Percentiles rank a stretch among this genome's conserved stretches.
These are phyloP conservation scores for Castanea mollissima DNA, from an alignment of 306 rosid species.

Conservation along the genomic window DNA sequence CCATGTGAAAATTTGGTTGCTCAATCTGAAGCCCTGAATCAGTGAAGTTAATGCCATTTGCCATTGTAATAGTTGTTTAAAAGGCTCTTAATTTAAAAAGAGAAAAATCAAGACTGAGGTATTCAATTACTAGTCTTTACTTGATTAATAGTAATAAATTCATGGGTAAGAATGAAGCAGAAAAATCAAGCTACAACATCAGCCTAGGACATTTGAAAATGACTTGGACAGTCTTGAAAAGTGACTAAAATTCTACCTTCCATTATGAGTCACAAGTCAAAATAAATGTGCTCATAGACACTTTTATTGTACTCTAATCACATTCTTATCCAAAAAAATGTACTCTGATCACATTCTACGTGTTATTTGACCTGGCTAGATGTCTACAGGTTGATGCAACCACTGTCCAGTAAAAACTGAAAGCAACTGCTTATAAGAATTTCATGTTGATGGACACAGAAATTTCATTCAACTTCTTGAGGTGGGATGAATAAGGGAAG, in stretches of 20 bases:
- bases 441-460: too few relatives aligned
- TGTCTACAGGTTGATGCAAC: too few relatives aligned
- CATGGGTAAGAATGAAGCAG: background rate
- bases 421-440: too few relatives aligned
- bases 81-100: background rate
- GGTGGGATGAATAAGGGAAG: too few relatives aligned
- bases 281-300: background rate
- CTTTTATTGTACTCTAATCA: background rate
- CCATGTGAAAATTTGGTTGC: background rate
- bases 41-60: background rate
- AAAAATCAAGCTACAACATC: background rate
- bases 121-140: background rate
- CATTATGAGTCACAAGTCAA: background rate
- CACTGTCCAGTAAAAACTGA: too few relatives aligned
- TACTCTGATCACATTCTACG: too few relatives aligned
- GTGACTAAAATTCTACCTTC: background rate
- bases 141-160: background rate
- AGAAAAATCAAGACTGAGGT: background rate
- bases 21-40: too few relatives aligned
- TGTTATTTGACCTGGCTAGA: background rate
- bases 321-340: too few relatives aligned
- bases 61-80: background rate
- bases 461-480: too few relatives aligned
- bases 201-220: background rate
- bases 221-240: background rate